Base-by-base conservation (phyloP, 2,329 filamentous ascomycete genomes). In the Chaetomiaceae sp. region DNA sequence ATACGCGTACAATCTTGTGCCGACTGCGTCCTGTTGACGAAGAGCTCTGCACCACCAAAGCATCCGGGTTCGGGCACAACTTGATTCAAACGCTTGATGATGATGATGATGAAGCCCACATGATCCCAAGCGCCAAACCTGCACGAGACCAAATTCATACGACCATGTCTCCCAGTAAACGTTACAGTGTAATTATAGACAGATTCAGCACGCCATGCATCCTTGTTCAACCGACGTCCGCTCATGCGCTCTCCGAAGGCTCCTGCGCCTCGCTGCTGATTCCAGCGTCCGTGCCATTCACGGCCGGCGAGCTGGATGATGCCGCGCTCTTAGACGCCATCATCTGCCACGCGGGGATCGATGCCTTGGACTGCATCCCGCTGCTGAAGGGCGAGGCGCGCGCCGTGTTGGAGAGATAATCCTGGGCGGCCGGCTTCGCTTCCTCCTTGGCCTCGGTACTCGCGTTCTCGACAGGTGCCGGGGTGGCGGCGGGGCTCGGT, bases 331-430 rank as follows among this genome's bases (percentile, higher is more conserved):
- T 81, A 62, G 79, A 83, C 29, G 82, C 75, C 66, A 84, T 83
- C 77, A 89, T 80, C 71, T 91, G 87, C 87, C 87, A 91, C 4
- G 86, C 81, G 4, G 87, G 87, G 60, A 91, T 91, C 10, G 86
- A 83, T 10, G 86, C 86, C 70, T 80, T 84, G 30, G 71, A 72
- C 13, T 78, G 69, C 57, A 74, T 72, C 52, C 77, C 73, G 55
- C 77, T 73, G 58, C 62, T 67, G 67, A 82, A 79, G 27, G 79
- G 76, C 61, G 71, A 67, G 54, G 66, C 69, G 34, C 68, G 67
- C 34, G 66, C 67, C 21, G 71, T 62, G 18, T 69, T 64, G 2
- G 73, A 67, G 11, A 65, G 51, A 47, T 66, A 67, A 38, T 67
- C 66, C 43, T 68, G 62, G 43, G 63, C 65, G 46, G 58, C 65